Percentiles rank a stretch among this genome's conserved stretches.
Conservation (phyloP, 805 yeast genomes). For the Starmera dryadoides region DNA sequence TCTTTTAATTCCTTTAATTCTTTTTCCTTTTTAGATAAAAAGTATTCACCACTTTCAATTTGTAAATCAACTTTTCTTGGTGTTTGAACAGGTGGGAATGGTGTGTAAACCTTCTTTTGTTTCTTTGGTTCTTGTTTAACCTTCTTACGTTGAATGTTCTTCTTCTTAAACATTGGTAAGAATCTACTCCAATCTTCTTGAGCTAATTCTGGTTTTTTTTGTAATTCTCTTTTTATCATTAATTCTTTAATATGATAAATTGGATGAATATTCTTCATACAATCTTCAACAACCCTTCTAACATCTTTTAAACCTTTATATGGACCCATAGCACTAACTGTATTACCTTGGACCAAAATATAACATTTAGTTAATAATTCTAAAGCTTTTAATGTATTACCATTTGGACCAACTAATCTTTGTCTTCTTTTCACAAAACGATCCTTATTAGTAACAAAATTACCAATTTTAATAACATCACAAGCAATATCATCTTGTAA, state of each 20-base stretch:
- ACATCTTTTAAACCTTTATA: slow-evolving; percentile 87
- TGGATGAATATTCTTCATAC: slow-evolving; percentile 97
- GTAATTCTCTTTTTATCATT: slow-evolving; percentile 94
- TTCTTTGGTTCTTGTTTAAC: slow-evolving; percentile 53
- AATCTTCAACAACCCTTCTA: slow-evolving; percentile 92
- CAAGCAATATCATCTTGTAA: slow-evolving; percentile 90
- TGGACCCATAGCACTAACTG: slow-evolving; percentile 96
- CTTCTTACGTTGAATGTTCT: slow-evolving; percentile 90
- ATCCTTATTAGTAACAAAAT: slow-evolving; percentile 82
- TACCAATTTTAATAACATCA: slow-evolving; percentile 93
- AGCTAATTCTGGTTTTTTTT: slow-evolving; percentile 92
- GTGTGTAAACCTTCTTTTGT: slow-evolving; percentile 78
- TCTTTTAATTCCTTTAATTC: slow-evolving; percentile 62
- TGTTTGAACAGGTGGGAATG: slow-evolving; percentile 96
- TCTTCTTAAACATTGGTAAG: slow-evolving; percentile 92
- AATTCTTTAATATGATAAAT: slow-evolving; percentile 94
- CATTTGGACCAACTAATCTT: slow-evolving; percentile 92
- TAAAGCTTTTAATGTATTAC: slow-evolving; percentile 92
- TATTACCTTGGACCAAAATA: slow-evolving; percentile 93
- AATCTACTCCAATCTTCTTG: slow-evolving; percentile 96
- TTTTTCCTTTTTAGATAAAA: slow-evolving; percentile 82
- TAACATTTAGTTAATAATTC: slow-evolving; percentile 94
- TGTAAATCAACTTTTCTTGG: slow-evolving; percentile 97
- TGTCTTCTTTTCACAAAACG: slow-evolving; percentile 94
- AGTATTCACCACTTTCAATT: slow-evolving; percentile 97